phyloP scores from a whole-genome alignment of 495 filamentous ascomycete species.

The Astrothelium macrocarpum region DNA sequence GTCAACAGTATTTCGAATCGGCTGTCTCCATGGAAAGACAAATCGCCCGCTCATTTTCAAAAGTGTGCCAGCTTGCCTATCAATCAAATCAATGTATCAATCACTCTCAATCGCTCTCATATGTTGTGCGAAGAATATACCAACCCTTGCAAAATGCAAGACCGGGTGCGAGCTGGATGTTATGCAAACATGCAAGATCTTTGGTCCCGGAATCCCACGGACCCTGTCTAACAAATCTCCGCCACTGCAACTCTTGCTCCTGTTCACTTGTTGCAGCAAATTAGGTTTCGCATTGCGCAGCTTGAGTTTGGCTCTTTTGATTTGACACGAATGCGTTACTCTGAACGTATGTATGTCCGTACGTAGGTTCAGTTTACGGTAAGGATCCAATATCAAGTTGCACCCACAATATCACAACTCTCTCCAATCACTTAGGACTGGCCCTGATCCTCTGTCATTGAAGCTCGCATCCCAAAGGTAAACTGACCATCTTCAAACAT shows the following conservation, averaged over 20 bases:
- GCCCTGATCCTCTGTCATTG: too few species aligned
- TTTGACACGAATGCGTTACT: background rate
- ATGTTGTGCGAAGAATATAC: too few species aligned
- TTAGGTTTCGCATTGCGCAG: background rate
- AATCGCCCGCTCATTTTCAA: too few species aligned
- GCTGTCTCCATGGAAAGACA: too few species aligned
- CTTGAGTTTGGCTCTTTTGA: background rate
- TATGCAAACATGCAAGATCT: background rate
- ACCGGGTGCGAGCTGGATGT: too few species aligned
- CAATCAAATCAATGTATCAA: too few species aligned
- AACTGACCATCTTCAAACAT: too few species aligned
- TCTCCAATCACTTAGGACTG: too few species aligned
- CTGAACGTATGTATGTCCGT: background rate
- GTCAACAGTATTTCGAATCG: background rate
- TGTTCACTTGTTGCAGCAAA: background rate
- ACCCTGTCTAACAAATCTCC: background rate
- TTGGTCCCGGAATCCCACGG: background rate
- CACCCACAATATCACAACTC: background rate
- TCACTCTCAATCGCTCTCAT: too few species aligned
- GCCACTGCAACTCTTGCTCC: background rate
- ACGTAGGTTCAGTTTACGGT: background rate
- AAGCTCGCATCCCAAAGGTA: too few species aligned
- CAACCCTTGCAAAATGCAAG: too few species aligned
- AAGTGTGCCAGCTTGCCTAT: too few species aligned
- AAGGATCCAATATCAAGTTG: background rate